Base-by-base conservation (phyloP, 805 yeast genomes). In the Candida insectorum region DNA sequence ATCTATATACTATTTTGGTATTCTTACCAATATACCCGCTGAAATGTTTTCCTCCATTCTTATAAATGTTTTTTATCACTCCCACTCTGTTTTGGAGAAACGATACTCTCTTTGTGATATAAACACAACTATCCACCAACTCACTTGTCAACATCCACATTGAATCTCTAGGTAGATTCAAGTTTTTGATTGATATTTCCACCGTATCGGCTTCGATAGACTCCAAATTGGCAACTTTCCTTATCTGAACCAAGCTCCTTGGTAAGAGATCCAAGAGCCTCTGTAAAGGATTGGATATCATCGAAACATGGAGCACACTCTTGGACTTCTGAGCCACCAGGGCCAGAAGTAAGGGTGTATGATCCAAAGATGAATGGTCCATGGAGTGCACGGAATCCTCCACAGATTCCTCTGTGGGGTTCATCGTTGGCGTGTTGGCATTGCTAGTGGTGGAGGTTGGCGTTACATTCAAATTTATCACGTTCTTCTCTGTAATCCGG, bases 131-230 rank as follows among this genome's bases (percentile, higher is more conserved):
- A 7, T 77, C 77, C 0, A 71, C 69, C 34, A 91, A 43, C 13
- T 68, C 50, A 1, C 85, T 69, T 0, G 95, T 77, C 10, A 91
- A 61, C 16, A 74, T 68, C 96, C 97, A 93, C 88, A 89, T 91
- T 47, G 87, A 93, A 40, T 95, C 96, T 44, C 98, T 65, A 3
- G 95, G 77, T 11, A 93, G 60, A 44, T 83, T 77, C 14, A 86
- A 68, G 48, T 93, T 97, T 47, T 80, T 85, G 33, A 87, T 73
- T 51, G 79, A 79, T 4, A 93, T 60, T 49, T 93, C 97, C 3
- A 89, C 75, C 2, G 86, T 71, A 47, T 93, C 96, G 1, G 89
- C 83, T 41, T 77, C 82, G n/a, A 74, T 81, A 1, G 66, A 56
- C 6, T 61, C 57, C 26, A 65, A 13, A 56, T 60, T 57, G 54